A percentile compares a stretch with the other conserved stretches of the same genome.
Conservation (phyloP, 208 protist genomes). For the Crithidia sp. region DNA sequence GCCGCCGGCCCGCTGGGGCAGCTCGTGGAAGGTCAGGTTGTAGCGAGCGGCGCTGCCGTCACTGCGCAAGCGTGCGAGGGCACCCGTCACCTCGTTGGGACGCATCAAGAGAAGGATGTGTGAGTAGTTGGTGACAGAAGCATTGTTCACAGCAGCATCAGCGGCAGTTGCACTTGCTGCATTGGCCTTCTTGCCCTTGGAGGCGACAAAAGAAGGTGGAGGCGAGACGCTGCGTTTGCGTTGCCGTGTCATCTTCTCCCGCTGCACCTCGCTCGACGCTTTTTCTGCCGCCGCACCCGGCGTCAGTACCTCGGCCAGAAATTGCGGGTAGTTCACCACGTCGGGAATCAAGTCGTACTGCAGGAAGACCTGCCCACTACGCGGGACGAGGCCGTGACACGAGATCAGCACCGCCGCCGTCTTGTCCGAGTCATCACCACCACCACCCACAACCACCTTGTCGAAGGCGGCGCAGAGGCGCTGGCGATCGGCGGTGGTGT, state of each 20-base stretch:
- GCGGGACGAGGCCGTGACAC: constrained; percentile 66
- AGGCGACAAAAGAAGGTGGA: constrained; percentile 4
- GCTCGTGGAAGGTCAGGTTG: constrained; percentile 24
- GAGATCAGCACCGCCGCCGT: constrained; percentile 67
- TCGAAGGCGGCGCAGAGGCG: constrained; percentile 53
- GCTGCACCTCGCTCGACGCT: constrained; percentile 13
- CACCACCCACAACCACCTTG: constrained; percentile 27
- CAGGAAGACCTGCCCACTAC: constrained; percentile 49
- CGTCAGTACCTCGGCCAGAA: constrained; percentile 58
- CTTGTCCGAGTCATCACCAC: constrained; percentile 5
- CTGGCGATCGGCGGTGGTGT: constrained; percentile 39
- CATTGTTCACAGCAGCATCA: background rate
- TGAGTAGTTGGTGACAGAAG: constrained; percentile 29
- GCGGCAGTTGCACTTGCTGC: background rate
- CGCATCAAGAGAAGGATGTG: constrained; percentile 65
- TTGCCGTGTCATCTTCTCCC: constrained; percentile 29
- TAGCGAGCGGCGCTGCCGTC: constrained; percentile 28
- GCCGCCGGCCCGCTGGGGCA: constrained; percentile 20
- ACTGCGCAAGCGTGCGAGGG: constrained; percentile 37
- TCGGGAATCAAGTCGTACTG: constrained; percentile 73
- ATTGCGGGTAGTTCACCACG: constrained; percentile 65
- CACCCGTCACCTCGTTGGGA: constrained; percentile 56
- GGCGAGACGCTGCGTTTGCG: constrained; percentile 45
- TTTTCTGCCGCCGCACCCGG: constrained; percentile 19
- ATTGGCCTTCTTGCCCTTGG: background rate